Base-by-base conservation (phyloP, 140 eudicot genomes). In the Stevia rebaudiana region DNA sequence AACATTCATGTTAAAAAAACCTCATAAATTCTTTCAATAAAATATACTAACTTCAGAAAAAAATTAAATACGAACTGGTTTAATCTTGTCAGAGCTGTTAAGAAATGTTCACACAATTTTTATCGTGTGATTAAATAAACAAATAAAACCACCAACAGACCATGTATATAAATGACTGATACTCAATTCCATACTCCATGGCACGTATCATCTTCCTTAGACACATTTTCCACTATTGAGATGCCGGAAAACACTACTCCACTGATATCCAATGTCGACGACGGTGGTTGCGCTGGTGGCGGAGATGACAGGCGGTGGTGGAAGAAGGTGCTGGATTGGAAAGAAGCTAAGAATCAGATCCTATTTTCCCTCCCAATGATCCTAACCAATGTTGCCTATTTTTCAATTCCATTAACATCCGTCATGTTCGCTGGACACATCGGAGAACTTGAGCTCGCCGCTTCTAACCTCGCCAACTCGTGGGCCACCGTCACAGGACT, bases 341-440 rank as follows among this genome's bases (percentile, higher is more conserved):
- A 76, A 22, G 96, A 85, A 58, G 84, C 82, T 3, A 83, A 85
- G 71, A n/a, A 44, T 7, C 96, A 88, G 84, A 48, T 78, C 2
- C 1, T 82, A 12, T 82, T 79, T 59, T 67, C 96, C 4, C 61
- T 88, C 8, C 97, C 97, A 0, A 78, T 89, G 95, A 79, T 89
- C 0, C 25, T 83, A 6, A 86, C 92, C 2, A 89, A 86, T 24
- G 83, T 80, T 22, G 65, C 80, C 16, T 86, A 74, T 25, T 86
- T 80, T 51, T 68, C 40, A 22, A 89, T 89, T 17, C 89, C 95
- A 13, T 44, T 89, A 58, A 63, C 74, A 1, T 89, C 97, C 0
- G 95, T 86, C 5, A 89, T 89, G 97, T 89, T 82, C 12, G 90
- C 87, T 15, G 96, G 95, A 51, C 97, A 89, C 57, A 81, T 83